A percentile compares a stretch with the other conserved stretches of the same genome.
Evolutionary conservation across 306 rosid species (phyloP).

Genomic region (Medicago lupulina): DNA sequence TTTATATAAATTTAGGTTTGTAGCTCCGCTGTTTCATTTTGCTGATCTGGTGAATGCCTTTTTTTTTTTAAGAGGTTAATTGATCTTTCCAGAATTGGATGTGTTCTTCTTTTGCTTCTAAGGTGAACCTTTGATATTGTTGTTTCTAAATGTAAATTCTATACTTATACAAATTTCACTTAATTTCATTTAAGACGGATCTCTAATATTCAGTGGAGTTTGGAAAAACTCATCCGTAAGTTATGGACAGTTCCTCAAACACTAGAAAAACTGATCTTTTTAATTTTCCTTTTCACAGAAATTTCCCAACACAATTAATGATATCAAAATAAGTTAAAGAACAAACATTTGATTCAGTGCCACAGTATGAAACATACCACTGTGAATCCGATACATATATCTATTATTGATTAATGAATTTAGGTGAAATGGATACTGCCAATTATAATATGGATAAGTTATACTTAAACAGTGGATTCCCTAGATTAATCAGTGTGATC

Average conservation of each 20-base stretch:
- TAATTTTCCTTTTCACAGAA: conserved; percentile 22
- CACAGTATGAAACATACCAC: conserved; percentile 25
- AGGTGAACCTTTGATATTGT: not conserved
- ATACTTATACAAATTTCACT: conserved; percentile 27
- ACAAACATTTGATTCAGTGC: conserved; percentile 26
- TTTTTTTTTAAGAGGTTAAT: not conserved
- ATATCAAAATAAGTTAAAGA: conserved; percentile 23
- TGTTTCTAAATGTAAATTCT: conserved; percentile 15
- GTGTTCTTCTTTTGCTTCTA: conserved; percentile 24
- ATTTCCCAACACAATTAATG: conserved; percentile 19
- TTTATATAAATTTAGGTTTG: conserved; percentile 24
- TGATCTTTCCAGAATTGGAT: conserved; percentile 11
- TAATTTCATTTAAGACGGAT: conserved; percentile 15
- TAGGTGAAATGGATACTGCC: not conserved
- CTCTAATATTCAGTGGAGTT: conserved; percentile 22
- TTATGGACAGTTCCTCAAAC: conserved; percentile 22
- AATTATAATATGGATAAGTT: conserved; percentile 10
- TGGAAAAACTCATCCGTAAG: conserved; percentile 4
- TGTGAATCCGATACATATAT: not conserved
- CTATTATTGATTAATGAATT: not conserved
- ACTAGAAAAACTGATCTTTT: conserved; percentile 3
- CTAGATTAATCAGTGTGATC: conserved; percentile 27
- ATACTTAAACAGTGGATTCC: conserved; percentile 32
- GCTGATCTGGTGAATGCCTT: conserved; percentile 20
- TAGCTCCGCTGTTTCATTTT: conserved; percentile 5